Evolutionary conservation across 345 rosid genomes (phyloP).

Genomic region (Raphanus raphanistrum): DNA sequence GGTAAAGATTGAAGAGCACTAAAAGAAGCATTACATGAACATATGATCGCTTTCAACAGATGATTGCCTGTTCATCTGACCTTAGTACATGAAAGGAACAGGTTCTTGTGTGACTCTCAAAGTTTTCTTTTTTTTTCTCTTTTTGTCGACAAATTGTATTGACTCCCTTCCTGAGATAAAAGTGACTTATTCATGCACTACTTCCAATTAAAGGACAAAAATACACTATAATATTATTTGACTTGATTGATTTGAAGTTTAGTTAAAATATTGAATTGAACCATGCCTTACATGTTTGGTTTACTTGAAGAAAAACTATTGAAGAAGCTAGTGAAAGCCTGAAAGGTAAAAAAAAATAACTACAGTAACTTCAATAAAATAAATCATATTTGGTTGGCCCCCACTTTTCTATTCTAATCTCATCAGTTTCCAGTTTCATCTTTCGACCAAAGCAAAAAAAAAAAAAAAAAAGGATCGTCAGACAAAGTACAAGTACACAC

Average conservation of each 20-base stretch:
- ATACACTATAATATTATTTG: constrained; percentile 1
- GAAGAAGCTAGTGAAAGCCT: background rate
- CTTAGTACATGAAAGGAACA: constrained; percentile 36
- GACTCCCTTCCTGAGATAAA: background rate
- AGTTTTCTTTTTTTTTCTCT: background rate
- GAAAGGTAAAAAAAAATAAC: too few species aligned
- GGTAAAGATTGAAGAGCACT: constrained; percentile 33
- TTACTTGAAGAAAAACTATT: background rate
- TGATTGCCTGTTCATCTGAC: constrained; percentile 39
- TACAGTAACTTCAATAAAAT: constrained; percentile 15
- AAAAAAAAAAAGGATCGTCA: background rate
- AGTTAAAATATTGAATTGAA: background rate
- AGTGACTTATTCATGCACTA: background rate
- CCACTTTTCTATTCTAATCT: constrained; percentile 18
- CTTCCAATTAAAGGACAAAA: background rate
- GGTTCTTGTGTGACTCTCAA: constrained; percentile 23
- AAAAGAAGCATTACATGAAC: constrained; percentile 39
- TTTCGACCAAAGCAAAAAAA: background rate
- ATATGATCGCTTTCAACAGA: constrained; percentile 36
- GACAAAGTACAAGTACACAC: background rate
- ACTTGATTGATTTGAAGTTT: constrained; percentile 37
- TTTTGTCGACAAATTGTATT: constrained; percentile 11
- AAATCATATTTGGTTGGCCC: constrained; percentile 24
- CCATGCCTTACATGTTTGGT: constrained; percentile 15
- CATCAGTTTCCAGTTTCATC: background rate